phyloP scores from a whole-genome alignment of 1,284 basidiomycete genomes.

The Takashimella tepidaria region DNA sequence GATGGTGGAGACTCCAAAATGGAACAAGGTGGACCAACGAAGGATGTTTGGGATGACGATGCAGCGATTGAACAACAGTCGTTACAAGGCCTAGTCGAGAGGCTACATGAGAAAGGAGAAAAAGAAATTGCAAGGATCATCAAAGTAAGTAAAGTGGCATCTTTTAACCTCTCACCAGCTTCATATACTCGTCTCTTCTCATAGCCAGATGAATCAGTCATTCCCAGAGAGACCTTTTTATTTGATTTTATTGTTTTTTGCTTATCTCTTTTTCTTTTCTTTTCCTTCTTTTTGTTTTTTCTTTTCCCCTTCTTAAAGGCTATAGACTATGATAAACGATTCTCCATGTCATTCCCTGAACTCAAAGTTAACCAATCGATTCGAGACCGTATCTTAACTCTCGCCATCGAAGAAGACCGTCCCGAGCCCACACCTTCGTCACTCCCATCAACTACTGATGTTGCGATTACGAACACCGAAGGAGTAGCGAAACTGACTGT shows the following conservation, averaged over 20 bases:
- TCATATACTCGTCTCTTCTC: too few relatives aligned
- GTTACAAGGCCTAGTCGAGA: slow-evolving; percentile 59
- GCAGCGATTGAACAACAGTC: slow-evolving; percentile 22
- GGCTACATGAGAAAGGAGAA: slow-evolving; percentile 79
- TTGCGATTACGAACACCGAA: background rate
- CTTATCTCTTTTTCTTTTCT: too few relatives aligned
- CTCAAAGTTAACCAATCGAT: slow-evolving; percentile 62
- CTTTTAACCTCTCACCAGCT: too few relatives aligned
- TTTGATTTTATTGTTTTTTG: too few relatives aligned
- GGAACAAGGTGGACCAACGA: background rate
- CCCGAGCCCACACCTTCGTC: too few relatives aligned
- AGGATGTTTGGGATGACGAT: slow-evolving; percentile 36
- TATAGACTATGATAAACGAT: slow-evolving; percentile 77
- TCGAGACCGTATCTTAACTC: slow-evolving; percentile 57
- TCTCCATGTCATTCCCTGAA: slow-evolving; percentile 61
- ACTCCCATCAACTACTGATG: background rate
- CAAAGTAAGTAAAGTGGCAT: slow-evolving; percentile 51
- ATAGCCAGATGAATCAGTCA: too few relatives aligned
- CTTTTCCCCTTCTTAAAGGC: too few relatives aligned
- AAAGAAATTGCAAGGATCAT: slow-evolving; percentile 72
- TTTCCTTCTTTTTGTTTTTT: too few relatives aligned
- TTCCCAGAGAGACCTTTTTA: too few relatives aligned
- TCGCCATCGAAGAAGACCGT: slow-evolving; percentile 39
- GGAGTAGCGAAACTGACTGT: background rate
- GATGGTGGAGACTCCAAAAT: background rate